phyloP scores from a whole-genome alignment of 2,329 filamentous ascomycete species.

The Aureobasidium vineae region DNA sequence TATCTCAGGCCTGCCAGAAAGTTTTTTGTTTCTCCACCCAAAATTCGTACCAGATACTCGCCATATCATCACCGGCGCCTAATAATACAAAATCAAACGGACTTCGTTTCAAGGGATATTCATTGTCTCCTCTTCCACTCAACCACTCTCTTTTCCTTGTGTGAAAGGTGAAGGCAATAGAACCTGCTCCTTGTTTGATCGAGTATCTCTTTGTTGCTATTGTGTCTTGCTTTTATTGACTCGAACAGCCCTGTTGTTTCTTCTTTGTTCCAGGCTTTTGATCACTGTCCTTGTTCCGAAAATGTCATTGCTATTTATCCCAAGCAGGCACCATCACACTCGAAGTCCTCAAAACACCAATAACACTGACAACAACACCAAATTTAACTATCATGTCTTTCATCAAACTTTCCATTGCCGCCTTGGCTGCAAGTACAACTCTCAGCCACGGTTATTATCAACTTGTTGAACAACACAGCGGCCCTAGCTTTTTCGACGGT shows the following conservation, averaged over 20 bases:
- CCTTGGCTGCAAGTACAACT: conserved; percentile 29
- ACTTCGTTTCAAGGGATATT: conserved; percentile 2
- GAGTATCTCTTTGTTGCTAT: not conserved
- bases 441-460: conserved; percentile 13
- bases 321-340: not conserved
- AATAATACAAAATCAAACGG: conserved; percentile 24
- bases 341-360: not conserved
- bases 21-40: conserved; percentile 1
- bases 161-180: not conserved
- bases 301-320: not conserved
- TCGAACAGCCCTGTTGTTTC: not conserved
- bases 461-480: conserved; percentile 36
- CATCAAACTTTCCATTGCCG: not conserved
- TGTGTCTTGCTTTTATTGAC: conserved; percentile 24
- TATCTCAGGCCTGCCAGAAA: not conserved
- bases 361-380: not conserved
- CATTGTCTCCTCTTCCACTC: not conserved
- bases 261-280: conserved; percentile 5
- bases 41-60: conserved; percentile 18
- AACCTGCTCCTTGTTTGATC: conserved; percentile 9
- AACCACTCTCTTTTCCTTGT: conserved; percentile 12
- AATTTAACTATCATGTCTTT: conserved; percentile 22
- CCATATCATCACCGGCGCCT: conserved; percentile 15
- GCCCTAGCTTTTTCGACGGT: conserved; percentile 45
- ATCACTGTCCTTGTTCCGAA: not conserved